A percentile compares a stretch with the other conserved stretches of the same genome.
Evolutionary conservation across 2,329 filamentous ascomycete species (phyloP).

Genomic region (Ophiocordyceps robertsii): DNA sequence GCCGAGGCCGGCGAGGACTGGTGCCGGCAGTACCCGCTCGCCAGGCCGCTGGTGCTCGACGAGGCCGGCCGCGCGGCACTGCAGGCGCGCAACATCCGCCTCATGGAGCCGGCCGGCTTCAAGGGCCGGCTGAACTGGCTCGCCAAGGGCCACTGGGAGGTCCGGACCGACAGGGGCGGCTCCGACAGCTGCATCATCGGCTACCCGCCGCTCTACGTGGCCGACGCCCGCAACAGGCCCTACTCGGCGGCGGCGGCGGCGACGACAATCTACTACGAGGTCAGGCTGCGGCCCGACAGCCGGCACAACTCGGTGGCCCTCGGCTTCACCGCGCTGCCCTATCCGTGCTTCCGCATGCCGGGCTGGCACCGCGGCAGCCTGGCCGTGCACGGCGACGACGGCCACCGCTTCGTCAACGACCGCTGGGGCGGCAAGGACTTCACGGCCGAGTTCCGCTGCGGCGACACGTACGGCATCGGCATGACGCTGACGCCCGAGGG

Average conservation of each 20-base stretch:
- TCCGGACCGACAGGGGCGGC: constrained; percentile 25
- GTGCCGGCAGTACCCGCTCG: constrained; percentile 48
- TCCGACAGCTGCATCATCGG: constrained; percentile 52
- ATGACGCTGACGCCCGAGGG: constrained; percentile 40
- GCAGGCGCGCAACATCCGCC: constrained; percentile 35
- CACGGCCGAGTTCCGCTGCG: constrained; percentile 45
- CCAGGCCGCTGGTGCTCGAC: constrained; percentile 35
- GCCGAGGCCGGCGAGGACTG: constrained; percentile 52
- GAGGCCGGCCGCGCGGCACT: constrained; percentile 32
- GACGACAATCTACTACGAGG: constrained; percentile 61
- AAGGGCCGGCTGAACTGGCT: constrained; percentile 30
- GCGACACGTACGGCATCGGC: constrained; percentile 58
- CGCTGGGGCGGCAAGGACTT: constrained; percentile 60
- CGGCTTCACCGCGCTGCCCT: constrained; percentile 61
- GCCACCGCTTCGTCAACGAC: constrained; percentile 63
- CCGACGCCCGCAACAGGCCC: constrained; percentile 44
- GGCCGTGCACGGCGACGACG: constrained; percentile 71
- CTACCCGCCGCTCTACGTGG: constrained; percentile 56
- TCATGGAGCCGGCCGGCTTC: constrained; percentile 37
- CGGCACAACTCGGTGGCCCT: constrained; percentile 43
- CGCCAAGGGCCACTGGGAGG: constrained; percentile 38
- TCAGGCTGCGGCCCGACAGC: constrained; percentile 38
- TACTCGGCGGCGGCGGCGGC: no score
- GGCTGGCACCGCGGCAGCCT: constrained; percentile 69
- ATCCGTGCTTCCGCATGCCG: constrained; percentile 63